phyloP scores from a whole-genome alignment of 2,329 filamentous ascomycete genomes.

The Coleophoma crateriformis region DNA sequence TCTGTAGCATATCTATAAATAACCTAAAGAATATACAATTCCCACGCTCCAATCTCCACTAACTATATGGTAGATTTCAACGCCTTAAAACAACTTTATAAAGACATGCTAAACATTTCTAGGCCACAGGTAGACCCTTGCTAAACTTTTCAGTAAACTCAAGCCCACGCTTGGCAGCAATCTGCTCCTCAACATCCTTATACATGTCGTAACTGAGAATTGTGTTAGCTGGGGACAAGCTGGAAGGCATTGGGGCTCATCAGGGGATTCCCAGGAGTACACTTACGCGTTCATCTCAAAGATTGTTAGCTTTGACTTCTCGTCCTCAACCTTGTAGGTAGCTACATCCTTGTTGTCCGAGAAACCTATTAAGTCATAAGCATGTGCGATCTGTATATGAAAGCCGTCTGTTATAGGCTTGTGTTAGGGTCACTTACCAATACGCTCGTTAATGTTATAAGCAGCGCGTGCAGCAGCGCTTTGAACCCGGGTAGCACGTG shows the following conservation, averaged over 20 bases:
- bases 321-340: conserved; percentile 56
- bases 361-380: conserved; percentile 51
- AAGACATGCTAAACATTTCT: too few species aligned
- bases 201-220: conserved; percentile 50
- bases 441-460: conserved; percentile 56
- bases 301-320: conserved; percentile 56
- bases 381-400: conserved; percentile 64
- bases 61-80: too few species aligned
- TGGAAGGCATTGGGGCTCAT: background rate
- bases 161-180: conserved; percentile 29
- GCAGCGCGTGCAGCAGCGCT: conserved; percentile 48
- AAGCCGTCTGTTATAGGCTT: conserved; percentile 30
- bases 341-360: conserved; percentile 50
- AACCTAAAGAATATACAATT: too few species aligned
- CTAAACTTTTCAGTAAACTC: conserved; percentile 33
- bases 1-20: too few species aligned
- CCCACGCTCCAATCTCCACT: too few species aligned
- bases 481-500: conserved; percentile 48
- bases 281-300: conserved; percentile 63
- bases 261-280: background rate
- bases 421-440: conserved; percentile 18
- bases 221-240: background rate
- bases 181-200: conserved; percentile 44
- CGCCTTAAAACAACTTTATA: too few species aligned
- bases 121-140: conserved; percentile 36